Base-by-base conservation (phyloP, 768 basidiomycete species). In the Leccinum fibrillosum region DNA sequence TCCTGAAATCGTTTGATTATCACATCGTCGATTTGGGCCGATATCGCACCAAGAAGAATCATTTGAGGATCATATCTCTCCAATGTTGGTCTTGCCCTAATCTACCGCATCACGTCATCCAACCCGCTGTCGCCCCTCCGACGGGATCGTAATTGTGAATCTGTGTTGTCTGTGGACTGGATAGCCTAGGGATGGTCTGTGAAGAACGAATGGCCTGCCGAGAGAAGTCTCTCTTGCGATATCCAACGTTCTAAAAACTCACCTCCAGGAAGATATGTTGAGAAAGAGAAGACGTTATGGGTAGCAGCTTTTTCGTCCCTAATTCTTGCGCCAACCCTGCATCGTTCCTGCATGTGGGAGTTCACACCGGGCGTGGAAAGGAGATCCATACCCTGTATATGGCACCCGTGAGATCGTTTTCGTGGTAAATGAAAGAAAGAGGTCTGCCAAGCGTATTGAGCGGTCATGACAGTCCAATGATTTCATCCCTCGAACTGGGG, bases 221-320 rank as follows among this genome's bases (percentile, higher is more conserved):
- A 69, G 30, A 65, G 57, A 11, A 67, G 13, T 1, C 60, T 66
- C 67, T 34, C 67, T 35, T 62, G 62, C 49, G 19, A 69, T 6
- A 60, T 65, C 67, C 62, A 65, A n/a, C 3, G 59, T 62, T 44
- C 65, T 55, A 2, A 44, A 47, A 37, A 15, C 7, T 37, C 15
- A 1, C 0, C 2, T 44, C 63, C 68, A 69, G 3, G 23, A 39
- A 4, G 64, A 58, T 21, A n/a, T 57, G 47, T 7, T 51, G 45
- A 11, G 23, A 8, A 15, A 64, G 53, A 0, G 53, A 53, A n/a
- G 59, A 64, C 62, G 59, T 66, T 4, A 28, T 2, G 28, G 28
- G 39, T 15, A 62, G 28, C 13, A 62, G n/a, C 15, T 9, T n/a
- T 52, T 53, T 59, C 1, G 56, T 60, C 39, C 57, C 12, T 32